Evolutionary conservation across 352 stramenopile species (phyloP).

Genomic region (Pythium vanterpoolii): DNA sequence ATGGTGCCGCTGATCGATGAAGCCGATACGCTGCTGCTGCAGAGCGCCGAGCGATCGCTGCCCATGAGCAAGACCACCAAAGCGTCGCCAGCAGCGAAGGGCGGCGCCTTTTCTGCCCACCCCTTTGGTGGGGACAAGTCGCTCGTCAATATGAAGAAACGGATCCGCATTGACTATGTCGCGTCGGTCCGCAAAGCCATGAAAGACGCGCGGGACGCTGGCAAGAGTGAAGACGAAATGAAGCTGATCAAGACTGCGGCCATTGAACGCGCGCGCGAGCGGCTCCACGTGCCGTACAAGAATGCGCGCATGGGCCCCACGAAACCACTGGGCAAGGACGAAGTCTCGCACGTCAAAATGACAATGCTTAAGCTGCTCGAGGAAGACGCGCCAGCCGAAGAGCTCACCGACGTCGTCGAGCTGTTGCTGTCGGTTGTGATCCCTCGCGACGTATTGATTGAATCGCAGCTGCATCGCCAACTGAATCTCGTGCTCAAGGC

Average conservation of each 20-base stretch:
- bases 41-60: conserved; percentile 41
- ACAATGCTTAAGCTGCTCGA: conserved; percentile 84
- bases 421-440: conserved; percentile 78
- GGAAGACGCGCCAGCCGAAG: conserved; percentile 73
- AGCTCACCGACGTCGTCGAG: conserved; percentile 81
- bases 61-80: conserved; percentile 35
- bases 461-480: conserved; percentile 71
- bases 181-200: conserved; percentile 78
- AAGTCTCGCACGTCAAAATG: conserved; percentile 81
- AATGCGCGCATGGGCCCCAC: conserved; percentile 64
- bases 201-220: conserved; percentile 70
- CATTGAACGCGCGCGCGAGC: conserved; percentile 73
- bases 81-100: conserved; percentile 32
- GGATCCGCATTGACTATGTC: conserved; percentile 84
- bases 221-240: conserved; percentile 76
- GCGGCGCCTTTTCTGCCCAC: neutral
- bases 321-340: conserved; percentile 77
- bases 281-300: conserved; percentile 79
- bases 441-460: conserved; percentile 63
- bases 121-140: conserved; percentile 13
- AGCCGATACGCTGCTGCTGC: conserved; percentile 65
- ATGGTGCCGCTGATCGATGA: conserved; percentile 76
- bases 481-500: conserved; percentile 73
- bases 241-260: conserved; percentile 62
- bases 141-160: conserved; percentile 58